Conservation (phyloP, 1,284 basidiomycete species). For the Apiotrichum montevideense region DNA sequence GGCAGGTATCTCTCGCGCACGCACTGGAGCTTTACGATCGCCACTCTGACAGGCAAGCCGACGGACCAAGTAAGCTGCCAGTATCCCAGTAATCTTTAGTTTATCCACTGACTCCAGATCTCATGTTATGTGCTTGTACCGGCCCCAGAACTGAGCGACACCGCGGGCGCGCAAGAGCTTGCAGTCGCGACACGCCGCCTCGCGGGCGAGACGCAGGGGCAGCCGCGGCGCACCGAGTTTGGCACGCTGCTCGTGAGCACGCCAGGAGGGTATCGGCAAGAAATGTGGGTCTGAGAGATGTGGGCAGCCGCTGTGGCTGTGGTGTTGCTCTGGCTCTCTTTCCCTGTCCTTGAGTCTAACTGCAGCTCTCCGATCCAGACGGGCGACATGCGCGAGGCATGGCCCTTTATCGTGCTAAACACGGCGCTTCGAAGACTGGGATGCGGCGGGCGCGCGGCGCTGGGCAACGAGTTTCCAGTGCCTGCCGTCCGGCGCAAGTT, state of each 20-base stretch:
- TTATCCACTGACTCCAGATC: conserved; percentile 19
- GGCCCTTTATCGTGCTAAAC: conserved; percentile 39
- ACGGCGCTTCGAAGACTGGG: conserved; percentile 40
- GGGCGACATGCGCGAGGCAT: conserved; percentile 38
- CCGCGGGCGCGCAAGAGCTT: conserved; percentile 25
- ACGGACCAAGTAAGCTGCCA: conserved; percentile 30
- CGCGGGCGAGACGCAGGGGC: conserved; percentile 25
- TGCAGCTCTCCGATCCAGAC: conserved; percentile 29
- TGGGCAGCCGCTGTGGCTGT: neutral
- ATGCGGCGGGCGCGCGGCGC: conserved; percentile 41
- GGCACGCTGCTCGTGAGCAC: conserved; percentile 37
- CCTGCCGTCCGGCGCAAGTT: conserved; percentile 41
- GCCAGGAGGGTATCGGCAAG: conserved; percentile 36
- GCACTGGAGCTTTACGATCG: conserved; percentile 40
- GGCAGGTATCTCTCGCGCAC: conserved; percentile 38
- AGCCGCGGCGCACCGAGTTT: conserved; percentile 29
- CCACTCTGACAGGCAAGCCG: conserved; percentile 40
- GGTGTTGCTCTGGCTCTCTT: neutral
- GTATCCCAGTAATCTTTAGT: neutral
- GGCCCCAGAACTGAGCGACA: conserved; percentile 19
- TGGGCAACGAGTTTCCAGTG: conserved; percentile 36
- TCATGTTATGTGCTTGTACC: conserved; percentile 37
- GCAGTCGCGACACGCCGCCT: conserved; percentile 25
- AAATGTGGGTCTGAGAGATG: conserved; percentile 26
- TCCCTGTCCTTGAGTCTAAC: neutral